phyloP scores from a whole-genome alignment of 2,329 filamentous ascomycete species.

The Simplicillium aogashimaense region DNA sequence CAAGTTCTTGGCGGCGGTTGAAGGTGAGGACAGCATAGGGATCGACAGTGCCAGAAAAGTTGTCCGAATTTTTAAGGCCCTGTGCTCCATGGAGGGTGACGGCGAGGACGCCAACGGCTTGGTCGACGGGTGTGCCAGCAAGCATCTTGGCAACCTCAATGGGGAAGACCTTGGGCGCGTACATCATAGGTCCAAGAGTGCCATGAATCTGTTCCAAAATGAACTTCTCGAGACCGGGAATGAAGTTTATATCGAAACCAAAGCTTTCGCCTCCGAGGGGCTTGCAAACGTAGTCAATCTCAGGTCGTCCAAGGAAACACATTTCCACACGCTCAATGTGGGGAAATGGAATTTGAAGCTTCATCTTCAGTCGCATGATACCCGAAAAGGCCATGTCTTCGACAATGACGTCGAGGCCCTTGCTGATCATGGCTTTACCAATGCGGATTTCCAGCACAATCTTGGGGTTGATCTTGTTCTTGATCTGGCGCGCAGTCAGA shows the following conservation, averaged over 20 bases:
- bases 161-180: slow-evolving; percentile 92
- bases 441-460: slow-evolving; percentile 89
- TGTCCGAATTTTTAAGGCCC: slow-evolving; percentile 90
- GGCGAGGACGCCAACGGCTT: slow-evolving; percentile 88
- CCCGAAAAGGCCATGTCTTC: slow-evolving; percentile 96
- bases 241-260: slow-evolving; percentile 98
- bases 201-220: slow-evolving; percentile 95
- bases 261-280: slow-evolving; percentile 90
- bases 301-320: slow-evolving; percentile 82
- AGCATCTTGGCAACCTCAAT: slow-evolving; percentile 99
- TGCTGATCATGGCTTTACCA: slow-evolving; percentile 94
- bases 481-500: slow-evolving; percentile 80
- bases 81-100: slow-evolving; percentile 85
- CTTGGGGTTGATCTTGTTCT: slow-evolving; percentile 95
- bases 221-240: slow-evolving; percentile 85
- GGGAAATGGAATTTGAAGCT: slow-evolving; percentile 91
- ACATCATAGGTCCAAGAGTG: slow-evolving; percentile 95
- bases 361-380: slow-evolving; percentile 93
- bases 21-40: slow-evolving; percentile 81
- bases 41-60: slow-evolving; percentile 84
- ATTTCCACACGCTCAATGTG: slow-evolving; percentile 93
- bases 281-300: slow-evolving; percentile 96
- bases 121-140: slow-evolving; percentile 84
- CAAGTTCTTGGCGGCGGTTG: slow-evolving; percentile 72
- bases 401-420: slow-evolving; percentile 93